These are phyloP conservation scores for Diaporthe longicolla DNA, from an alignment of 2,329 filamentous ascomycete species.

Conservation along the genomic window DNA sequence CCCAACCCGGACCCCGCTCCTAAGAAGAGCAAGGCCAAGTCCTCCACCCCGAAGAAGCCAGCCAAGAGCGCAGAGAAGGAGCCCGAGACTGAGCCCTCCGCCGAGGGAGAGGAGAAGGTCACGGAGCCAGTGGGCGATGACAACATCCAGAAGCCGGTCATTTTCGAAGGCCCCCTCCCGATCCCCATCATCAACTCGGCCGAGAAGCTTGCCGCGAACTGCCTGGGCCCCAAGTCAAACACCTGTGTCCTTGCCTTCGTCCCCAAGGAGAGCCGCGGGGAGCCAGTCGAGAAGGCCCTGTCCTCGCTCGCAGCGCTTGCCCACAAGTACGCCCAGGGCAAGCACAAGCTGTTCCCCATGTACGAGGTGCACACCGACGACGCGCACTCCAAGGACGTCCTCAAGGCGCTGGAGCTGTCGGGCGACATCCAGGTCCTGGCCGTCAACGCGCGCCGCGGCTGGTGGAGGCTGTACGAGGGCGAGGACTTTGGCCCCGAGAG, in stretches of 20 bases:
- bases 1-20: slow-evolving; percentile 84
- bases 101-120: slow-evolving; percentile 56
- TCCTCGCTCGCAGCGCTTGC: slow-evolving; percentile 79
- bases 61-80: slow-evolving; percentile 55
- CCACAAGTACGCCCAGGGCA: slow-evolving; percentile 78
- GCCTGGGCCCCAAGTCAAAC: slow-evolving; percentile 80
- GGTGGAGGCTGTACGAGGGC: slow-evolving; percentile 84
- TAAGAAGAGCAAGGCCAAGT: slow-evolving; percentile 59
- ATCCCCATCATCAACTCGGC: slow-evolving; percentile 76
- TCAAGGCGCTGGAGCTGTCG: slow-evolving; percentile 72
- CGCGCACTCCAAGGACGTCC: slow-evolving; percentile 67
- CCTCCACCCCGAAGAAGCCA: slow-evolving; percentile 56
- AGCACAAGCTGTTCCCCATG: slow-evolving; percentile 84
- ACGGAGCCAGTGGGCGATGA: slow-evolving; percentile 58
- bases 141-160: slow-evolving; percentile 60
- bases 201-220: slow-evolving; percentile 77
- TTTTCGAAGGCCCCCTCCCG: slow-evolving; percentile 70
- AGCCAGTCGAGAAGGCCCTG: slow-evolving; percentile 70
- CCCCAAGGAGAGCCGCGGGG: slow-evolving; percentile 63
- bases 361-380: slow-evolving; percentile 79
- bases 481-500: slow-evolving; percentile 68
- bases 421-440: slow-evolving; percentile 80
- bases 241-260: slow-evolving; percentile 87
- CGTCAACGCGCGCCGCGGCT: slow-evolving; percentile 85
- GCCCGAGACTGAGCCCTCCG: slow-evolving; percentile 59